Evolutionary conservation across 2,329 filamentous ascomycete species (phyloP).

Genomic region (Botrytis porri): DNA sequence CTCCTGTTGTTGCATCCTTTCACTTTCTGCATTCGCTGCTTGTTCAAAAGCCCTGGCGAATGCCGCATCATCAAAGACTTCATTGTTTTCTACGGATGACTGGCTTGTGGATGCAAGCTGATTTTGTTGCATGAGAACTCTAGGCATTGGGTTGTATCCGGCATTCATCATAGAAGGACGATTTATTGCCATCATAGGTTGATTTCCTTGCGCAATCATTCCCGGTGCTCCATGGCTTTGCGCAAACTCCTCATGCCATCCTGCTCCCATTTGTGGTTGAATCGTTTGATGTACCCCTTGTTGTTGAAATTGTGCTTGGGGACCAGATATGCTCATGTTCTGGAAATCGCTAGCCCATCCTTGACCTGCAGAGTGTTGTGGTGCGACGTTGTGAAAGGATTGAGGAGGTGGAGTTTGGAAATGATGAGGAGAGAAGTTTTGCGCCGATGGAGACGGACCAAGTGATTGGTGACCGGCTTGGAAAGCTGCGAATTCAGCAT

Average conservation of each 20-base stretch:
- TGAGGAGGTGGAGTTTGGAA: constrained; percentile 27
- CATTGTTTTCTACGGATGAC: constrained; percentile 37
- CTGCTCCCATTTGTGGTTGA: constrained; percentile 28
- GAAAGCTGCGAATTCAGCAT: constrained; percentile 69
- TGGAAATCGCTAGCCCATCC: constrained; percentile 45
- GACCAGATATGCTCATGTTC: constrained; percentile 44
- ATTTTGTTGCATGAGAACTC: constrained; percentile 14
- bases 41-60: constrained; percentile 52
- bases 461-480: constrained; percentile 50
- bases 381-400: constrained; percentile 22
- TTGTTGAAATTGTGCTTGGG: constrained; percentile 37
- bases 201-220: not conserved
- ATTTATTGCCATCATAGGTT: constrained; percentile 18
- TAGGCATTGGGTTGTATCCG: constrained; percentile 19
- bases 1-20: constrained; percentile 22
- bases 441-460: constrained; percentile 27
- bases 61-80: constrained; percentile 52
- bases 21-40: constrained; percentile 32
- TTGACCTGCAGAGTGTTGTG: constrained; percentile 26
- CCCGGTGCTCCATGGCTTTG: constrained; percentile 4
- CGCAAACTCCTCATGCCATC: constrained; percentile 60
- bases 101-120: constrained; percentile 24
- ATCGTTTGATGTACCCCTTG: constrained; percentile 24
- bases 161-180: constrained; percentile 9
- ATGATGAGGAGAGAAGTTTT: constrained; percentile 27